phyloP scores from a whole-genome alignment of 495 filamentous ascomycete species.

The Penicillium taxi region DNA sequence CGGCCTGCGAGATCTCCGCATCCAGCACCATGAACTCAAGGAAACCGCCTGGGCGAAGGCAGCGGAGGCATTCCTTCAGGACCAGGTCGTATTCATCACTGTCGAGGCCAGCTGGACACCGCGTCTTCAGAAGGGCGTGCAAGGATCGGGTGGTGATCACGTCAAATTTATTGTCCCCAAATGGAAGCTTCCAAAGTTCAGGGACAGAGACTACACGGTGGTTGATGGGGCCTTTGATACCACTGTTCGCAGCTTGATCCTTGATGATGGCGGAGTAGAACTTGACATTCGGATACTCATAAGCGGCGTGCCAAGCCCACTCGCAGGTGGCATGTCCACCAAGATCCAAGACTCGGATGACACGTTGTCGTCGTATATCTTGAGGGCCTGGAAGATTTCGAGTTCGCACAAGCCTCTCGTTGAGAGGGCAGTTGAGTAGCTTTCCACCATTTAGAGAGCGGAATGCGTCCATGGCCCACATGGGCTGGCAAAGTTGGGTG shows the following conservation, averaged over 20 bases:
- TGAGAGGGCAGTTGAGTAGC: slow-evolving; percentile 69
- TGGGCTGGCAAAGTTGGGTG: slow-evolving; percentile 61
- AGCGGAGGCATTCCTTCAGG: slow-evolving; percentile 76
- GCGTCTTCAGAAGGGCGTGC: slow-evolving; percentile 66
- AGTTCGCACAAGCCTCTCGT: slow-evolving; percentile 40
- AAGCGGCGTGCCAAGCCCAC: slow-evolving; percentile 91
- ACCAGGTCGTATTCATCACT: slow-evolving; percentile 84
- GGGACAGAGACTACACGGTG: slow-evolving; percentile 72
- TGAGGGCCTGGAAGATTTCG: slow-evolving; percentile 1
- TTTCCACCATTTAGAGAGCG: slow-evolving; percentile 73
- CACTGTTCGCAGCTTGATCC: slow-evolving; percentile 56
- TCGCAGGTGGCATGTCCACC: slow-evolving; percentile 78
- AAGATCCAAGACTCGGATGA: slow-evolving; percentile 69
- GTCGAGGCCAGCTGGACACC: slow-evolving; percentile 43
- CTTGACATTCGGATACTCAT: slow-evolving; percentile 73
- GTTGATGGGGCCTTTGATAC: slow-evolving; percentile 74
- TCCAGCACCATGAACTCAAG: slow-evolving; percentile 87
- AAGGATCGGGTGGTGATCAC: slow-evolving; percentile 86
- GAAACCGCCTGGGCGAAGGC: slow-evolving; percentile 86
- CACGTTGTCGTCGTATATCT: slow-evolving; percentile 12
- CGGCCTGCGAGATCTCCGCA: slow-evolving; percentile 77
- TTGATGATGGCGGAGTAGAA: slow-evolving; percentile 79
- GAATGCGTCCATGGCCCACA: slow-evolving; percentile 74
- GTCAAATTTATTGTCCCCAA: slow-evolving; percentile 82
- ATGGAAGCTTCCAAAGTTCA: slow-evolving; percentile 72